Conservation (phyloP, 2,329 filamentous ascomycete genomes). For the Sporothrix brasiliensis region DNA sequence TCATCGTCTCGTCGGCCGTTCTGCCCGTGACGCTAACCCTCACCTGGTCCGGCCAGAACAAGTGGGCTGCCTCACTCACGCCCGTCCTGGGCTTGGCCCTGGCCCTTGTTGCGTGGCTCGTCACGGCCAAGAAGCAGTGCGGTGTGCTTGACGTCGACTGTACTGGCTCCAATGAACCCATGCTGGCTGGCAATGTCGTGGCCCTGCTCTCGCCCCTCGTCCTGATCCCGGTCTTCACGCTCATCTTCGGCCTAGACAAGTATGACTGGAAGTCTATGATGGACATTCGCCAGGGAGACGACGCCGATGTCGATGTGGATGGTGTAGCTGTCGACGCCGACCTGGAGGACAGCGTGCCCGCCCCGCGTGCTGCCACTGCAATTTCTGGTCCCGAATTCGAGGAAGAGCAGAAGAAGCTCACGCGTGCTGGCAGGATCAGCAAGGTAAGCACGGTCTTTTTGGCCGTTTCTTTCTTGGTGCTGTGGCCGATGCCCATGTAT, state of each 20-base stretch:
- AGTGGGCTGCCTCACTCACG: constrained; percentile 69
- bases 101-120: constrained; percentile 75
- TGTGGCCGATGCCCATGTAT: constrained; percentile 95
- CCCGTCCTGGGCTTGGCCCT: constrained; percentile 70
- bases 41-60: constrained; percentile 78
- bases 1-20: constrained; percentile 83
- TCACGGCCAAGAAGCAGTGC: constrained; percentile 71
- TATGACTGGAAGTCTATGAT: constrained; percentile 89
- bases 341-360: constrained; percentile 63
- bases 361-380: constrained; percentile 33
- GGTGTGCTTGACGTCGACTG: constrained; percentile 70
- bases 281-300: constrained; percentile 75
- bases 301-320: constrained; percentile 63
- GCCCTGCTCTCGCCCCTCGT: constrained; percentile 76
- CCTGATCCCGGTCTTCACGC: constrained; percentile 75
- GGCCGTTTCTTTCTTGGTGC: constrained; percentile 66
- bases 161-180: constrained; percentile 83
- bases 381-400: constrained; percentile 47
- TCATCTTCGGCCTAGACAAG: constrained; percentile 68
- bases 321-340: constrained; percentile 69
- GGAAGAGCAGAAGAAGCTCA: constrained; percentile 46
- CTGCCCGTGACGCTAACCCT: constrained; percentile 80
- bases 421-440: constrained; percentile 43
- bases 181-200: constrained; percentile 84
- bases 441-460: constrained; percentile 42